Conservation (phyloP, 179 eudicot genomes). For the Camellia oleifera region DNA sequence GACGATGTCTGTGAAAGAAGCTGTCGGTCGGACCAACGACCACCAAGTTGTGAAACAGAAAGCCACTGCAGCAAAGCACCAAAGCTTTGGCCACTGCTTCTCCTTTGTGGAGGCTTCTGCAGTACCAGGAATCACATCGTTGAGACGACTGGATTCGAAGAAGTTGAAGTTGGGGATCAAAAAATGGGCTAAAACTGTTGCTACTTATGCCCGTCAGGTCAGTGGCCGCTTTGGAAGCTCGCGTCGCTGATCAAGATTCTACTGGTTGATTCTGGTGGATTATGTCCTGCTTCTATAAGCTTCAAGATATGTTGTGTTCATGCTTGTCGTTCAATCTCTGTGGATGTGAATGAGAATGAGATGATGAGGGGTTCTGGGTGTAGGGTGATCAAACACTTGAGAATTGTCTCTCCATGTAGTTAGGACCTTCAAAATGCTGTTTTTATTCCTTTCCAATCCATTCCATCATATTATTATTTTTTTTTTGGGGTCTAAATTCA, state of each 20-base stretch:
- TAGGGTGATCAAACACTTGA: too few species aligned
- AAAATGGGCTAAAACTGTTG: slow-evolving; percentile 68
- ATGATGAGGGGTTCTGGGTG: too few species aligned
- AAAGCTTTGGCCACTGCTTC: slow-evolving; percentile 25
- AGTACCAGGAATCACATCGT: slow-evolving; percentile 36
- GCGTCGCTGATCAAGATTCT: slow-evolving; percentile 10
- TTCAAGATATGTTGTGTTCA: too few species aligned
- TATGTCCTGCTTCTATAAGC: too few species aligned
- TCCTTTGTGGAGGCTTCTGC: slow-evolving; percentile 47
- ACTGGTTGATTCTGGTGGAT: background rate
- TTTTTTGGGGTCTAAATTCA: too few species aligned
- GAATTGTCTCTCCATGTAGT: too few species aligned
- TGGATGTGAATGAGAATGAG: too few species aligned
- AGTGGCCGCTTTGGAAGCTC: slow-evolving; percentile 36
- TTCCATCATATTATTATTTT: too few species aligned
- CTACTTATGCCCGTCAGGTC: slow-evolving; percentile 48
- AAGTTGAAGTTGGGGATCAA: slow-evolving; percentile 45
- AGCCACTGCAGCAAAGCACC: slow-evolving; percentile 22
- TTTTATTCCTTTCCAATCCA: too few species aligned
- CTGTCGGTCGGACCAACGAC: background rate
- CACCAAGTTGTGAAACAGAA: background rate
- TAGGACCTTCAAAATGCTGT: too few species aligned
- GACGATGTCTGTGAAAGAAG: slow-evolving; percentile 5
- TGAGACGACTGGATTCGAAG: slow-evolving; percentile 42
- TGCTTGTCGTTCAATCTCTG: too few species aligned